Evolutionary conservation across 1,139 yeast genomes (phyloP), one percentile per base, ranked within the genome.

Genomic region (Hemisphaericaspora subhashii): DNA sequence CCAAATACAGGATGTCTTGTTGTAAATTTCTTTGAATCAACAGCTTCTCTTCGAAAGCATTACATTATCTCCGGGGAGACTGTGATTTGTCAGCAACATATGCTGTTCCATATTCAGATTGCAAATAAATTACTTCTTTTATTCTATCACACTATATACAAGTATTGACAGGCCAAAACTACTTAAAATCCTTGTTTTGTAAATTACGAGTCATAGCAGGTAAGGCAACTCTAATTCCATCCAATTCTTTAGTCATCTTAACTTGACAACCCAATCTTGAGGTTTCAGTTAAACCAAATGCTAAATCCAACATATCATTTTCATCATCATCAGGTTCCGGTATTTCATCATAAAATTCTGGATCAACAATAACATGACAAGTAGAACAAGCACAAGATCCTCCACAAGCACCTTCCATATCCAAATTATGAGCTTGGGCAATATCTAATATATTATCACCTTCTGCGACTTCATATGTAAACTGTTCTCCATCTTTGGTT

Each of bases 321-420:
- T 92, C 98, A 57, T 92, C 98, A 57, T 92, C 98, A 48, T 83
- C 88, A 0, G 98, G 98, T 60, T 92, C 98, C 20, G 95, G 96
- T 51, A 92, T 78, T 43, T 70, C 78, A 57, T 92, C 98, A 63
- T 88, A 92, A 58, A 69, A 89, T 34, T 85, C 96, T 1, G 98
- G 98, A 58, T 92, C 98, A 28, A 92, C 89, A 37, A 92, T 92
- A 42, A 92, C 83, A 65, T 92, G 98, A 60, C 98, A 92, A 0
- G 98, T 92, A 3, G 97, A 89, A 59, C 98, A 92, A 1, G 98
- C 98, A 70, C 98, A 92, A 2, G 97, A 88, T 2, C 98, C 98
- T 26, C 98, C 98, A 65, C 98, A 92, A 0, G 98, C 98, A 33
- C 98, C 96, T 60, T 92, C 98, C 90, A 92, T 89, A 53, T 92